A percentile compares a stretch with the other conserved stretches of the same genome.
Evolutionary conservation across 495 filamentous ascomycete species (phyloP).

Genomic region (Trichoderma parareesei): DNA sequence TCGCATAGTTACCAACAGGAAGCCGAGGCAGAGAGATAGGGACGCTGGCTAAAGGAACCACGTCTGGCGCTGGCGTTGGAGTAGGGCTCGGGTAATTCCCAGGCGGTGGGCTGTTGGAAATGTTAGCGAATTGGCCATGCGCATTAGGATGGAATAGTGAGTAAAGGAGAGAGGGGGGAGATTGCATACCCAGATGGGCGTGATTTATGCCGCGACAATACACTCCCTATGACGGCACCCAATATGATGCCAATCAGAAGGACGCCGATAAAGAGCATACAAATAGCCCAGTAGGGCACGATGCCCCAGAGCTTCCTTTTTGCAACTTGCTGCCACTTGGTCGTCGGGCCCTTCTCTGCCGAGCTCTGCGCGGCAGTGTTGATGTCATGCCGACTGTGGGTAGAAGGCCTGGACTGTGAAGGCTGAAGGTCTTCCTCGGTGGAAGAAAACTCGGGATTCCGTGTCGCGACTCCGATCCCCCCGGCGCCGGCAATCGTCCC

Average conservation of each 20-base stretch:
- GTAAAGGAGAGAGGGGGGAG: background rate
- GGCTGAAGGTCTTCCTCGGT: conserved; percentile 44
- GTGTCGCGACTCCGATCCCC: conserved; percentile 44
- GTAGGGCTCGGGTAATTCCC: conserved; percentile 55
- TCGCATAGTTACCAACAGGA: conserved; percentile 54
- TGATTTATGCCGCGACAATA: conserved; percentile 25
- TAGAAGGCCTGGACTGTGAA: conserved; percentile 38
- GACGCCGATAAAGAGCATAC: conserved; percentile 44
- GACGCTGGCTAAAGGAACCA: conserved; percentile 49
- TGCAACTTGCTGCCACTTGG: conserved; percentile 45
- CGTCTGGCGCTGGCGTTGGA: conserved; percentile 54
- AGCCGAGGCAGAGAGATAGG: conserved; percentile 51
- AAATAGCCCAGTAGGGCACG: conserved; percentile 61
- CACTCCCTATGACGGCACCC: conserved; percentile 43
- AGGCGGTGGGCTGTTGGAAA: conserved; percentile 34
- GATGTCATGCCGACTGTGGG: conserved; percentile 35
- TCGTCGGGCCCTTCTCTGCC: conserved; percentile 32
- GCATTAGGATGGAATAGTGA: background rate
- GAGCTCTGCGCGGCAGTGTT: conserved; percentile 27
- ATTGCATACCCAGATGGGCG: conserved; percentile 17
- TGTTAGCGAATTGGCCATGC: conserved; percentile 12
- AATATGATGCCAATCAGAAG: conserved; percentile 55
- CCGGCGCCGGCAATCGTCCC: conserved; percentile 37
- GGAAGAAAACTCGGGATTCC: conserved; percentile 48
- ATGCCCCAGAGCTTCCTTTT: conserved; percentile 53